Evolutionary conservation across 805 yeast genomes (phyloP), one percentile per base, ranked within the genome.

Genomic region (Tetrapisispora namnaoensis): DNA sequence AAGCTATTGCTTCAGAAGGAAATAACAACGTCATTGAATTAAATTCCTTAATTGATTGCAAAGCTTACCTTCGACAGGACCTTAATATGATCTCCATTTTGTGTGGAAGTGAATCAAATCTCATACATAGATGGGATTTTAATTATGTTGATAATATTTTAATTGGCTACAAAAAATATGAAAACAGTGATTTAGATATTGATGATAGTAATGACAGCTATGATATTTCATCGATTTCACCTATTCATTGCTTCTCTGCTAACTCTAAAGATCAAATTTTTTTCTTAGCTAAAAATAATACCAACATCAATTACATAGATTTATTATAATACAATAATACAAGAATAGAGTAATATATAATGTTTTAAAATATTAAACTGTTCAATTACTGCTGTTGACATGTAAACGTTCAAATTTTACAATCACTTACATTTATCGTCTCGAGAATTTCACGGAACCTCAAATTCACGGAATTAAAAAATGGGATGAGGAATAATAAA

Each of bases 61-160:
- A 46, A 14, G 37, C 57, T 8, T 28, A 17, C 4, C 10, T 35
- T 10, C 39, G n/a, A 44, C 36, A 38, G 27, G 32, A 49, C 9
- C 30, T 32, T 2, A 43, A 51, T 41, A 28, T 36, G 22, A 34
- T 53, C n/a, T 11, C n/a, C 11, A 51, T 60, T 10, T 37, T 48
- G 2, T 40, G 55, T 45, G 61, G 64, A 4, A 59, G 62, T 44
- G 60, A 57, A 44, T 17, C 46, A 24, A 59, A 59, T 2, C 48
- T 49, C 35, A 11, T 58, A 6, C 53, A 50, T 42, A 17, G 35
- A 22, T 60, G 63, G 62, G 28, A 42, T 2, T 54, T 50, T 35
- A 46, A 60, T 38, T 51, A 40, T 34, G 50, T 34, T 17, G 50
- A 50, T 16, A 53, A 52, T 14, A 37, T 36, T 4, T 6, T 55